Evolutionary conservation across 2,329 filamentous ascomycete species (phyloP).

Genomic region (Pseudogymnoascus sp.): DNA sequence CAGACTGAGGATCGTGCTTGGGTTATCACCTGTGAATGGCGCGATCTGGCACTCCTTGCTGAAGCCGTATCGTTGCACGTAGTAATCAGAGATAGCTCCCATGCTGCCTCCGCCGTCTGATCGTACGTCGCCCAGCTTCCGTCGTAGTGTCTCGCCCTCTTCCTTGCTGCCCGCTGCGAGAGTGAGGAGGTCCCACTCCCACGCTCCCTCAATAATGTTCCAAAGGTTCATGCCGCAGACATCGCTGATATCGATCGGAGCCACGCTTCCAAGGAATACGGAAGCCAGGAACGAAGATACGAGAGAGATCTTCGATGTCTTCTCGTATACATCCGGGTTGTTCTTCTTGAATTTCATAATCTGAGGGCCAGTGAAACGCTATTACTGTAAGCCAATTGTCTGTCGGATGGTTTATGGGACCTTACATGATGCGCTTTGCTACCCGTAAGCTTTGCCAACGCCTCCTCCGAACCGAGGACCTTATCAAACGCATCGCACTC

Average conservation of each 20-base stretch:
- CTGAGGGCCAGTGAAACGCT: conserved; percentile 96
- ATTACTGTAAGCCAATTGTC: conserved; percentile 7
- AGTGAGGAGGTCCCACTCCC: conserved; percentile 65
- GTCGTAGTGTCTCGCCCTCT: conserved; percentile 54
- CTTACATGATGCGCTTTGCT: conserved; percentile 90
- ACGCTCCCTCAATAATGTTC: conserved; percentile 69
- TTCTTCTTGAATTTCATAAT: conserved; percentile 80
- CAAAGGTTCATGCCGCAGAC: conserved; percentile 96
- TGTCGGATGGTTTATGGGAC: conserved; percentile 12
- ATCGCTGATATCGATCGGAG: conserved; percentile 87
- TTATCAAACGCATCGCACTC: conserved; percentile 86
- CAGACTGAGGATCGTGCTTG: conserved; percentile 83
- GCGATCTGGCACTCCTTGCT: conserved; percentile 63
- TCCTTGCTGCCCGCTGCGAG: conserved; percentile 48
- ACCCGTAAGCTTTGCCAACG: conserved; percentile 71
- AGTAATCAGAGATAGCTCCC: conserved; percentile 70
- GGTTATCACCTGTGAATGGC: conserved; percentile 93
- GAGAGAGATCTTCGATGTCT: conserved; percentile 78
- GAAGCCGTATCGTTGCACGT: conserved; percentile 71
- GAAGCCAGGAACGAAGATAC: conserved; percentile 95
- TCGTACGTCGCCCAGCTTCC: conserved; percentile 72
- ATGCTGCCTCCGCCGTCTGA: conserved; percentile 73
- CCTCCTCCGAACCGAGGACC: conserved; percentile 54
- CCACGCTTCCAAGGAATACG: conserved; percentile 73
- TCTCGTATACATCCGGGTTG: conserved; percentile 70